Evolutionary conservation across 805 yeast genomes (phyloP), one percentile per base, ranked within the genome.

Genomic region (Ascoidea rubescens): DNA sequence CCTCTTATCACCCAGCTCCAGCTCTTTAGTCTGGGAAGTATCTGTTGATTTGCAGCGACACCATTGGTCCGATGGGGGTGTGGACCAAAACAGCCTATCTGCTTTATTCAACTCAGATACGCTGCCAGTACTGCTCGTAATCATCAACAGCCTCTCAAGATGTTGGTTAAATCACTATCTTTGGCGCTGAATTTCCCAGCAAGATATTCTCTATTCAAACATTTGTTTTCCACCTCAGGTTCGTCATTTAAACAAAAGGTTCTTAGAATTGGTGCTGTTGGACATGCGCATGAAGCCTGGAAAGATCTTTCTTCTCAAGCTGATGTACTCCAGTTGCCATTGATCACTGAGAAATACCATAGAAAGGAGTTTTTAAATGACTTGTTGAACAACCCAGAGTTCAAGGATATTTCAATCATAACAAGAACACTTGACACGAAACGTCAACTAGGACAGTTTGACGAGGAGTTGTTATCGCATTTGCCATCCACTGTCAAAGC

Each of bases 201-300:
- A 21, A 21, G 28, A 21, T 21, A 21, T 21, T 21, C 28, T 21
- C 28, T 21, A 21, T 21, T 21, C 28, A 16, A 45, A 21, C 42
- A 49, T 7, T 44, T 5, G n/a, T 45, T 45, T 21, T 17, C 30
- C 8, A 21, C 21, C 2, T 45, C 47, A 17, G n/a, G 10, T 2
- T 12, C 16, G 47, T 45, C 47, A 21, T 8, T 12, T 21, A 21
- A 45, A 10, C 44, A 31, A 5, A 76, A 78, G 56, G 79, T 87
- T 8, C 71, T 88, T 31, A 72, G 87, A 64, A 64, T 88, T 43
- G 91, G 89, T 5, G 71, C 74, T 12, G 71, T 80, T 48, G 63
- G 66, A 50, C 82, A 70, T 61, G 90, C 88, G 47, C 76, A 74
- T 45, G 69, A 74, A 37, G 84, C 82, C 47, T 87, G 93, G 91